Base-by-base conservation (phyloP, 2,329 filamentous ascomycete genomes). In the Aspergillus chevalieri region DNA sequence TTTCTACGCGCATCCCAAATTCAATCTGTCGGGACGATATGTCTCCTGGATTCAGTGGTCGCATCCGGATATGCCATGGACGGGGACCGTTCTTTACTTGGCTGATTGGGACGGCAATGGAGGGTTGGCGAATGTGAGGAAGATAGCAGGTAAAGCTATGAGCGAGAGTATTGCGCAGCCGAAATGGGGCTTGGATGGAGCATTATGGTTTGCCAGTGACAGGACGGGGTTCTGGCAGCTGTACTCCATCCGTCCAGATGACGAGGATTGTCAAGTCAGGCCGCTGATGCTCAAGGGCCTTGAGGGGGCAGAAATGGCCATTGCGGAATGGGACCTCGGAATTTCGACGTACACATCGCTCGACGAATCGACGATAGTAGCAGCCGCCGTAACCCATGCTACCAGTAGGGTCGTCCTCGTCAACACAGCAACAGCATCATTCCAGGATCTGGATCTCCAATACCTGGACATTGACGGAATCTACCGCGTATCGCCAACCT, bases 31-130 rank as follows among this genome's bases (percentile, higher is more conserved):
- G 52, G 75, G 76, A 1, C 66, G 60, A 6, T 71, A 68, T 45
- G 54, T 80, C 22, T 69, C 64, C n/a, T 81, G 78, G 78, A 65
- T 77, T 10, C 73, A 81, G 51, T 82, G 78, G 78, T 65, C 75
- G 15, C 76, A 80, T 53, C 78, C 78, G 0, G 69, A 77, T 44
- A 72, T 81, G 64, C 76, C 77, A 0, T 81, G 78, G 66, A 73
- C 72, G 1, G 71, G 72, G 1, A 72, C 71, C 2, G 69, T 73
- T 48, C 58, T 81, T 1, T 72, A 70, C 55, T 56, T 69, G 43
- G 76, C 73, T 0, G 65, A 71, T 6, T 80, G 75, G 70, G 43
- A 63, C 1, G 4, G 26, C 26, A 57, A 65, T 41, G 67, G 65
- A 0, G 57, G 58, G 2, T 47, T 76, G 8, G 55, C 54, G 3